Conservation (phyloP, 192 early-diverging fungal genomes). For the Neocallimastix lanati region DNA sequence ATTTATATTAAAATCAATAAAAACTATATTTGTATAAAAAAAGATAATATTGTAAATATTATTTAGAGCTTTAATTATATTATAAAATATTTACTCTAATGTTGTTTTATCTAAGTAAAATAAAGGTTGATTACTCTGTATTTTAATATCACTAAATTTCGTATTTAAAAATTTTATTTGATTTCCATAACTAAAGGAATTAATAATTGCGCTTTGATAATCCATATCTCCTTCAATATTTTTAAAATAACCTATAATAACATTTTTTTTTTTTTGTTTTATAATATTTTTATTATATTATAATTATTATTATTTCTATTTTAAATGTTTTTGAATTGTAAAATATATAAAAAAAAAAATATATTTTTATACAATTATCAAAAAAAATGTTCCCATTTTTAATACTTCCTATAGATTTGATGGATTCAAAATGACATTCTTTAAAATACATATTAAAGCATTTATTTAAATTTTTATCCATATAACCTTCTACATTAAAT, state of each 20-base stretch:
- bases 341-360: too few species aligned
- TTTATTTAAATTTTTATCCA: too few species aligned
- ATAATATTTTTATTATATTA: too few species aligned
- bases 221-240: background rate
- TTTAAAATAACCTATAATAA: background rate
- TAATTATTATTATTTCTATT: too few species aligned
- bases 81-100: background rate
- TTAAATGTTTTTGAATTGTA: too few species aligned
- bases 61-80: too few species aligned
- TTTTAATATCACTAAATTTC: background rate
- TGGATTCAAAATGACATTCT: background rate
- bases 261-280: too few species aligned
- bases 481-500: too few species aligned
- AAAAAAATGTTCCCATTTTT: background rate
- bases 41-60: too few species aligned
- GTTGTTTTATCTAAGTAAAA: background rate
- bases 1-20: too few species aligned
- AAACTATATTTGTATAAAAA: too few species aligned
- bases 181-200: background rate
- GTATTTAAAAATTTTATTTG: background rate
- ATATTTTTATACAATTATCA: background rate
- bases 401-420: background rate
- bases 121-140: background rate
- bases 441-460: background rate
- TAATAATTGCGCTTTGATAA: background rate